phyloP scores from a whole-genome alignment of 2,329 filamentous ascomycete species.

The Colletotrichum lupini region DNA sequence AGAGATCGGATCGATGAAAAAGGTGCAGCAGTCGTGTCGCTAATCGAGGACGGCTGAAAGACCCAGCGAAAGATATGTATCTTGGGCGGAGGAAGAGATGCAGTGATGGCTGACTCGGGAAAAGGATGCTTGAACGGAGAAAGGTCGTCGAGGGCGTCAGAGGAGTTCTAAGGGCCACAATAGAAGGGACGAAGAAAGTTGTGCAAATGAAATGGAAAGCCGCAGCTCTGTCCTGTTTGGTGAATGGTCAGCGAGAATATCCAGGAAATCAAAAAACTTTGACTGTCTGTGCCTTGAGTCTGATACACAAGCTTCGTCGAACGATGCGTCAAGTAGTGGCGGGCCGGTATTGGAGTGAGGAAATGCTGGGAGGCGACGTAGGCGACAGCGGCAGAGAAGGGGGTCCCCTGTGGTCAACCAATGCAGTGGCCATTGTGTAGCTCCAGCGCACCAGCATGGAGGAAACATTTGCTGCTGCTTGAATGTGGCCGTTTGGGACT shows the following conservation, averaged over 20 bases:
- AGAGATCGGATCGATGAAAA: not conserved
- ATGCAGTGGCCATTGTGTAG: constrained; percentile 15
- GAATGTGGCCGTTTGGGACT: not conserved
- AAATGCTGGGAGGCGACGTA: not conserved
- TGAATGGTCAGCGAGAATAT: constrained; percentile 18
- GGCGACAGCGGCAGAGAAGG: not conserved
- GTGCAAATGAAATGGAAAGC: constrained; percentile 17
- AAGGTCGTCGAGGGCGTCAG: constrained; percentile 17
- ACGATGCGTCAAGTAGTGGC: constrained; percentile 32
- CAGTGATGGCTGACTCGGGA: constrained; percentile 17
- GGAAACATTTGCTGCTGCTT: not conserved
- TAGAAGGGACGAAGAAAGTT: constrained; percentile 30
- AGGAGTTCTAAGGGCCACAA: constrained; percentile 7
- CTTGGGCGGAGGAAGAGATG: not conserved
- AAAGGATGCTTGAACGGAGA: constrained; percentile 11
- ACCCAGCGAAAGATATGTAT: not conserved
- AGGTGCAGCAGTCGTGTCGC: not conserved
- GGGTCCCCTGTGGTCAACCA: constrained; percentile 15
- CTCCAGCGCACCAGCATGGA: not conserved
- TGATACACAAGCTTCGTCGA: constrained; percentile 35
- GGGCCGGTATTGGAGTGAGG: constrained; percentile 20
- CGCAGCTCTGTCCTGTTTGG: constrained; percentile 11
- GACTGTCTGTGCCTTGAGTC: constrained; percentile 36
- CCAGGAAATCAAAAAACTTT: constrained; percentile 27
- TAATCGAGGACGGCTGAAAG: not conserved